Evolutionary conservation across 2,329 filamentous ascomycete genomes (phyloP), one percentile per base, ranked within the genome.

Genomic region (Verticillium nubilum): DNA sequence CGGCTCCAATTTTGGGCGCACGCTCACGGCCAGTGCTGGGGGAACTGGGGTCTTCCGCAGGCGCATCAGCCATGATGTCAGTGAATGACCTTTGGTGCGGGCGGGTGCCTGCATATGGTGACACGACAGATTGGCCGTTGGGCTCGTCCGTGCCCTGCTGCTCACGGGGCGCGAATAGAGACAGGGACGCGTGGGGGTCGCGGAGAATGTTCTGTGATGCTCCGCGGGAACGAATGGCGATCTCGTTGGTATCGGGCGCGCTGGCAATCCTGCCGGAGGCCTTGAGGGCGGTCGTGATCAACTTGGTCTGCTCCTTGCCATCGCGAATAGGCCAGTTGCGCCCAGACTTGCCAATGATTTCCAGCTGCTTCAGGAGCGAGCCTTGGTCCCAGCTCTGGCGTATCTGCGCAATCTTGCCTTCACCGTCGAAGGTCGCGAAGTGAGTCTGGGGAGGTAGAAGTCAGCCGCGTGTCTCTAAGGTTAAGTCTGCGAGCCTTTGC

Each of bases 251-350:
- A 60, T 66, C 68, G 55, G 73, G 70, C 35, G 72, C 67, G 7
- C 68, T 65, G 23, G 66, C 58, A 50, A 68, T 65, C 60, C 70
- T 73, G 60, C 76, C 77, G n/a, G 76, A 72, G 42, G 76, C 73
- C 67, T 83, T 82, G 67, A 85, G 76, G 64, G 81, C 87, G 56
- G 78, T 80, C 64, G 83, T 80, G 67, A 97, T 91, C 68, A 97
- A 78, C 68, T 86, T 87, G 66, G 89, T 82, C 77, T 98, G 93
- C 58, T 97, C 92, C 68, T 86, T 86, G 70, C 88, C 90, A 71
- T 97, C 92, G 66, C 87, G 86, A 70, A 99, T 96, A 58, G 95
- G 95, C 95, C 95, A 99, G 76, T 95, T 96, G 73, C 89, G 90
- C 59, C 91, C 91, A 58, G 89, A 88, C 71, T 88, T 89, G 68